Conservation (phyloP, 306 rosid genomes). For the Arachis hypogaea region DNA sequence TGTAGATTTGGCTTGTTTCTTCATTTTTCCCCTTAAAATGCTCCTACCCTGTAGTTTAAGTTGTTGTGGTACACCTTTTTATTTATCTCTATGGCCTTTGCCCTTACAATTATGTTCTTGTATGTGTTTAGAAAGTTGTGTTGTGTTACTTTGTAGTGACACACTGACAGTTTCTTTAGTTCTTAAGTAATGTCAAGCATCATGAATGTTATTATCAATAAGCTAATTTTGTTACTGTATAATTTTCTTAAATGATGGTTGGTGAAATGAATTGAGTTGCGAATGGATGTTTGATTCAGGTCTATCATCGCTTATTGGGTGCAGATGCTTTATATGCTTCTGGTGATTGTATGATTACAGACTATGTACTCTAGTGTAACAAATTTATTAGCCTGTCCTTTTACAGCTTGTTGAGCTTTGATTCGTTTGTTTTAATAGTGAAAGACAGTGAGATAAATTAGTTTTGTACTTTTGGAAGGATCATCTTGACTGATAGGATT, state of each 20-base stretch:
- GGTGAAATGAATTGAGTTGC: constrained; percentile 69
- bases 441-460: too few species aligned
- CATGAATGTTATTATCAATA: neutral
- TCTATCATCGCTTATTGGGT: too few species aligned
- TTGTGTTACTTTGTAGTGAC: neutral
- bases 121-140: neutral
- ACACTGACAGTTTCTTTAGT: constrained; percentile 22
- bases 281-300: constrained; percentile 56
- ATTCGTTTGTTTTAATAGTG: too few species aligned
- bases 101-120: neutral
- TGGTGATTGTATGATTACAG: too few species aligned
- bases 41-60: neutral
- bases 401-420: too few species aligned
- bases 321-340: too few species aligned
- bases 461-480: too few species aligned
- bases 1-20: neutral
- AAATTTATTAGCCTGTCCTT: too few species aligned
- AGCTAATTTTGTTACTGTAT: constrained; percentile 27
- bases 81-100: neutral
- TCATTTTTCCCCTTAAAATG: neutral
- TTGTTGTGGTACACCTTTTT: neutral
- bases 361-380: too few species aligned
- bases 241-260: constrained; percentile 46
- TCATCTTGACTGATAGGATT: too few species aligned
- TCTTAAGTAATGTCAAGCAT: constrained; percentile 28